Evolutionary conservation across 2,329 filamentous ascomycete genomes (phyloP).

Genomic region (Pseudogymnoascus destructans): DNA sequence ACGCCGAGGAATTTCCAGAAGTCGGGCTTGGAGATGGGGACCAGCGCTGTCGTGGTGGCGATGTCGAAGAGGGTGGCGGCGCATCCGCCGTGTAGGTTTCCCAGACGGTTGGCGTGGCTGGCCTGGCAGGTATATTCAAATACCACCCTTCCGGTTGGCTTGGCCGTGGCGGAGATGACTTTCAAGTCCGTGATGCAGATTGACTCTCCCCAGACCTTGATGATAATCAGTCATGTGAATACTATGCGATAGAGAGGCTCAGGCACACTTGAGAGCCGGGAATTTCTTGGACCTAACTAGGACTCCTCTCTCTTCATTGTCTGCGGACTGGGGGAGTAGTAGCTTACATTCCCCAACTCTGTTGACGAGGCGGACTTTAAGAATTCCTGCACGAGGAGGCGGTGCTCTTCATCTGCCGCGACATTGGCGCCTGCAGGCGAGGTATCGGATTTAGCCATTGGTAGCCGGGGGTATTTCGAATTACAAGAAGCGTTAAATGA

Average conservation of each 20-base stretch:
- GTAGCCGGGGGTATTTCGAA: background rate
- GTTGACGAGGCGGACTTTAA: background rate
- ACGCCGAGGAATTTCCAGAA: conserved; percentile 52
- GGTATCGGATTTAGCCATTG: background rate
- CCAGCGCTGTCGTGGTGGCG: conserved; percentile 46
- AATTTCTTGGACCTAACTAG: background rate
- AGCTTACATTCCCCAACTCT: background rate
- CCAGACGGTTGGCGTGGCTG: conserved; percentile 39
- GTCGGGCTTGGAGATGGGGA: conserved; percentile 42
- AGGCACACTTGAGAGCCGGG: conserved; percentile 6
- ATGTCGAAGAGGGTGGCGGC: conserved; percentile 55
- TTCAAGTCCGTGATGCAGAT: conserved; percentile 16
- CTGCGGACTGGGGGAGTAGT: background rate
- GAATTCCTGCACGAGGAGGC: background rate
- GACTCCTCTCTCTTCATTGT: too few species aligned
- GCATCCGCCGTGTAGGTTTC: conserved; percentile 49
- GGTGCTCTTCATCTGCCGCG: background rate
- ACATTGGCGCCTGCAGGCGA: background rate
- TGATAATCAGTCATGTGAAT: background rate
- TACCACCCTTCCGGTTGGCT: conserved; percentile 15
- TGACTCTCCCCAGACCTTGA: conserved; percentile 21
- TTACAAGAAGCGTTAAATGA: background rate
- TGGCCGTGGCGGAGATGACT: conserved; percentile 19
- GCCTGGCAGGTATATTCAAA: conserved; percentile 37
- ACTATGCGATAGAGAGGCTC: background rate